These are phyloP conservation scores for Paraconiothyrium brasiliense DNA, from an alignment of 2,329 filamentous ascomycete species.

Conservation along the genomic window DNA sequence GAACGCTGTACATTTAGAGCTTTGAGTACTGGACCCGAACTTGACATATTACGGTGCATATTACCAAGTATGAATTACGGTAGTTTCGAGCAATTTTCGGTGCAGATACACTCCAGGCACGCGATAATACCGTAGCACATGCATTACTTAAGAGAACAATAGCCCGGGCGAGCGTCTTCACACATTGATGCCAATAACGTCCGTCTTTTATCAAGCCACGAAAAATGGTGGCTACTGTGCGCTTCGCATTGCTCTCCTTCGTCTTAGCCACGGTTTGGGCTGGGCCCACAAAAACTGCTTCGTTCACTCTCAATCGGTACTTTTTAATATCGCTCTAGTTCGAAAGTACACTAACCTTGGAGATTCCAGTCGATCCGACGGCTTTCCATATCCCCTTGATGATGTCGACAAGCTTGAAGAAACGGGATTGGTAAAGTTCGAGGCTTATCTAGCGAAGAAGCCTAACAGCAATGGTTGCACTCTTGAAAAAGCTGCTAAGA, in stretches of 20 bases:
- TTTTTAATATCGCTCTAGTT: neutral
- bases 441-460: constrained; percentile 36
- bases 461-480: constrained; percentile 31
- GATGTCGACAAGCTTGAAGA: constrained; percentile 34
- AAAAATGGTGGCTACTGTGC: constrained; percentile 6
- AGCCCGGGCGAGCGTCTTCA: neutral
- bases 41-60: neutral
- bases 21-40: neutral
- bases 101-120: neutral
- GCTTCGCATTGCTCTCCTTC: constrained; percentile 15
- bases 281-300: constrained; percentile 18
- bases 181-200: neutral
- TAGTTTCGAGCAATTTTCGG: neutral
- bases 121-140: neutral
- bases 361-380: constrained; percentile 21
- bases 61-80: neutral
- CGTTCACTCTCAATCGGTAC: constrained; percentile 22
- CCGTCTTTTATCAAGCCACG: neutral
- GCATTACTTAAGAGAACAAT: constrained; percentile 2
- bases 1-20: neutral
- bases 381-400: constrained; percentile 36
- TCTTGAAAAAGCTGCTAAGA: constrained; percentile 30
- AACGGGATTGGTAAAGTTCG: constrained; percentile 26
- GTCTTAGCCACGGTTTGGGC: constrained; percentile 24
- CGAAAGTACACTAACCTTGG: neutral